A percentile compares a stretch with the other conserved stretches of the same genome.
These are phyloP conservation scores for Cercospora citrullina DNA, from an alignment of 2,329 filamentous ascomycete genomes.

Conservation along the genomic window DNA sequence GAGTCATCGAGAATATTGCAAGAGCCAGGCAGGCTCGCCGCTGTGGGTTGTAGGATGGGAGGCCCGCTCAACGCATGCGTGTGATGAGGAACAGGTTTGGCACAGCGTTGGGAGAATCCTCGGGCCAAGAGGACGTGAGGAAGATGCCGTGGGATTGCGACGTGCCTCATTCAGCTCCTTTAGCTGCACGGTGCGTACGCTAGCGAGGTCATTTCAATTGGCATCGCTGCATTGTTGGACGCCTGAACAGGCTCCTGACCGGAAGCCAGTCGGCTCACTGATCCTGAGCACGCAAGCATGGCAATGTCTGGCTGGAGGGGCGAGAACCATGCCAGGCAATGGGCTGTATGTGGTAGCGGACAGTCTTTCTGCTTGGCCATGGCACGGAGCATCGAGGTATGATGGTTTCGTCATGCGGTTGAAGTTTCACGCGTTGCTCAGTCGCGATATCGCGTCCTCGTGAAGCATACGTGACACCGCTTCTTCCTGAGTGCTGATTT, in stretches of 20 bases:
- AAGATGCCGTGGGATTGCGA: neutral
- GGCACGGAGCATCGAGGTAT: neutral
- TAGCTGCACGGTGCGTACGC: neutral
- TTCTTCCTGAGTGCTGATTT: neutral
- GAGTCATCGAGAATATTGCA: neutral
- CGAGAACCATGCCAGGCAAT: neutral
- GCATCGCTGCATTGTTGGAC: neutral
- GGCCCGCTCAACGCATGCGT: neutral
- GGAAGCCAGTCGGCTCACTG: neutral
- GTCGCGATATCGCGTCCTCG: neutral
- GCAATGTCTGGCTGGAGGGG: neutral
- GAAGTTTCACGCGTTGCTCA: neutral
- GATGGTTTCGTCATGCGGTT: neutral
- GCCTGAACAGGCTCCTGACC: neutral
- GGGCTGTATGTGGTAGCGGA: neutral
- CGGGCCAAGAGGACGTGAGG: neutral
- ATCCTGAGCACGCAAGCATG: neutral
- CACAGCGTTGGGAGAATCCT: neutral
- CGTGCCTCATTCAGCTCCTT: neutral
- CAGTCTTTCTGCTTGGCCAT: neutral
- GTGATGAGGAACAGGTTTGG: neutral
- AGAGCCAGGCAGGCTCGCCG: neutral
- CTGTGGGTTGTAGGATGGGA: neutral
- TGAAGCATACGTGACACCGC: neutral
- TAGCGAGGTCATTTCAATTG: neutral